phyloP scores from a whole-genome alignment of 2,329 filamentous ascomycete species.

The Nemania bipapillata region DNA sequence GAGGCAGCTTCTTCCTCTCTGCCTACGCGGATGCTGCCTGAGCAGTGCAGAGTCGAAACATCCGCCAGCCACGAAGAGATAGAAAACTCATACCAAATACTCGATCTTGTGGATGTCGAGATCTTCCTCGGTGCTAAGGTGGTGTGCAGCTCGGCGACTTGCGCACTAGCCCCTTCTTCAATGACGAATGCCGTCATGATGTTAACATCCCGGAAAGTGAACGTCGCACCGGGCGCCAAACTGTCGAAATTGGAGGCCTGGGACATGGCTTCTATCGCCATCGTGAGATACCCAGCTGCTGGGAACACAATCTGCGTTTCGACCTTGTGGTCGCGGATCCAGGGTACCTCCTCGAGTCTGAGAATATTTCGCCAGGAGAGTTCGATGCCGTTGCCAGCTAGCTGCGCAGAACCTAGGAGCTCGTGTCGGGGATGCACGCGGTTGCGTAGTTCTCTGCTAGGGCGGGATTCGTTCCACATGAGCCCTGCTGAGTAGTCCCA shows the following conservation, averaged over 20 bases:
- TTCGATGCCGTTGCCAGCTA: neutral
- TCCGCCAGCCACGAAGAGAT: neutral
- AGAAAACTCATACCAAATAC: neutral
- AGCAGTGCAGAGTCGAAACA: neutral
- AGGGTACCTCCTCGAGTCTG: neutral
- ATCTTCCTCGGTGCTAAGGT: neutral
- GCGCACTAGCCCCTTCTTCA: neutral
- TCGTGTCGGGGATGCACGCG: neutral
- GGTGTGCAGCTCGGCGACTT: neutral
- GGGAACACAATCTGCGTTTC: neutral
- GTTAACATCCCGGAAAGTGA: neutral
- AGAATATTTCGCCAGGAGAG: neutral
- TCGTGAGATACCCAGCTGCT: neutral
- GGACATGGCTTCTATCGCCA: neutral
- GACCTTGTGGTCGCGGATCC: neutral
- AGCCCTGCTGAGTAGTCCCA: neutral
- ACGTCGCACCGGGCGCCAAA: neutral
- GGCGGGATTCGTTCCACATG: neutral
- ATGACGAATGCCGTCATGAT: neutral
- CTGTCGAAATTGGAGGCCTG: neutral
- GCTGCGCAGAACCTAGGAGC: neutral
- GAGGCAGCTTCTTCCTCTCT: neutral
- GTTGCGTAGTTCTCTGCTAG: neutral
- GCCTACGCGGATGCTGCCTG: neutral
- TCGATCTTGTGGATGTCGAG: neutral